Evolutionary conservation across 129 eudicot genomes (phyloP).

Genomic region (Flaveria trinervia): DNA sequence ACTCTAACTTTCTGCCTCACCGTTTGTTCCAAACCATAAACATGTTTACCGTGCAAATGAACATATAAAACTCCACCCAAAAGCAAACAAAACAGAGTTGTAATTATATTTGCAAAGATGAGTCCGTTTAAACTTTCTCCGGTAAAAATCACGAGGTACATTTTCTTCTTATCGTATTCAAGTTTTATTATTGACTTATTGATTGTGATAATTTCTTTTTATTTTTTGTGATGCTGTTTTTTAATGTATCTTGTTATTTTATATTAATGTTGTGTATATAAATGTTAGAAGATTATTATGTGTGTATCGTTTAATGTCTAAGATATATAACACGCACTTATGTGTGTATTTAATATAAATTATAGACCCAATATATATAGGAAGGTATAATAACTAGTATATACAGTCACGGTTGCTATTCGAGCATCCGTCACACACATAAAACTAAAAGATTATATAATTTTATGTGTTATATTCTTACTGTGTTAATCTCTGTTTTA

Average conservation of each 20-base stretch:
- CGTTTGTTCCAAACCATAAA: conserved; percentile 31
- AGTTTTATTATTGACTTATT: background rate
- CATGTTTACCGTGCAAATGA: conserved; percentile 5
- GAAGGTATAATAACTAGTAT: no score
- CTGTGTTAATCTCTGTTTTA: no score
- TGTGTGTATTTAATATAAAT: no score
- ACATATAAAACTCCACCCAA: conserved; percentile 4
- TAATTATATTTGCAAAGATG: background rate
- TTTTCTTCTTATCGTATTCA: background rate
- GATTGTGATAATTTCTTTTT: background rate
- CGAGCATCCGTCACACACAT: no score
- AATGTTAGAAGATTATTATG: background rate
- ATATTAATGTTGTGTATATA: background rate
- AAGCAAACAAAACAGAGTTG: background rate
- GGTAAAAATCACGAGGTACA: conserved; percentile 17
- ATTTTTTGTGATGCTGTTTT: background rate
- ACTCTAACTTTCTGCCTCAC: conserved; percentile 31
- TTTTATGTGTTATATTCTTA: no score
- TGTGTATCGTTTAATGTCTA: background rate
- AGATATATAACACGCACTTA: no score
- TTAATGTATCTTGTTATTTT: background rate
- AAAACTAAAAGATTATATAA: background rate
- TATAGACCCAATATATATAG: no score
- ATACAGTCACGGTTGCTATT: no score
- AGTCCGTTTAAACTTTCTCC: conserved; percentile 5